Evolutionary conservation across 805 yeast genomes (phyloP).

Genomic region (Metschnikowia hibisci): DNA sequence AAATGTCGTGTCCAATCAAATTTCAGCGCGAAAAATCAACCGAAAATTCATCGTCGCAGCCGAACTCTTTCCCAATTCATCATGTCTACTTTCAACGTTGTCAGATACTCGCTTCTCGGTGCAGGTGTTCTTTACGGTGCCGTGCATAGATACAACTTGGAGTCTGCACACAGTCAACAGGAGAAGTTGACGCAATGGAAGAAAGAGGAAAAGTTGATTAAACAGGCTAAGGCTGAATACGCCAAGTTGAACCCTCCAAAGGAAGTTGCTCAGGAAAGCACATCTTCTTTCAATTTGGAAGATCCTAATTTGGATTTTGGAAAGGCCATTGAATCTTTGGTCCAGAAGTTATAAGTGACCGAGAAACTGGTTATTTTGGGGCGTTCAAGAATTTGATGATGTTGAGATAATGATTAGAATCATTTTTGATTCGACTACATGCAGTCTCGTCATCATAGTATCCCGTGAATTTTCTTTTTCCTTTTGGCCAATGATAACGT

Average conservation of each 20-base stretch:
- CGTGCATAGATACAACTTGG: slow-evolving; percentile 70
- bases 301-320: slow-evolving; percentile 90
- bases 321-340: slow-evolving; percentile 59
- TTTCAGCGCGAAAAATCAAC: slow-evolving; percentile 9
- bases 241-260: slow-evolving; percentile 49
- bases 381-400: no score
- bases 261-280: slow-evolving; percentile 27
- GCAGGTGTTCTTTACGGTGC: slow-evolving; percentile 89
- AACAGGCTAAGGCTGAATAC: slow-evolving; percentile 85
- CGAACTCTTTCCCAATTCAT: slow-evolving; percentile 1
- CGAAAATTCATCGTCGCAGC: slow-evolving; percentile 1
- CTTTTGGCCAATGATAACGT: no score
- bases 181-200: slow-evolving; percentile 57
- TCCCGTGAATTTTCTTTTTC: no score
- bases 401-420: no score
- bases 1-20: slow-evolving; percentile 16
- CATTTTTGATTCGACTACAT: no score
- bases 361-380: no score
- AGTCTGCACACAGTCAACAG: slow-evolving; percentile 54
- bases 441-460: no score
- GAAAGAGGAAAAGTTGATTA: slow-evolving; percentile 69
- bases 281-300: slow-evolving; percentile 62
- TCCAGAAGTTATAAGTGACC: slow-evolving; percentile 45
- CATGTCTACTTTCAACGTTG: slow-evolving; percentile 55
- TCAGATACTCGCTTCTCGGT: slow-evolving; percentile 89